Base-by-base conservation (phyloP, 768 basidiomycete genomes). In the Baorangia bicolor region DNA sequence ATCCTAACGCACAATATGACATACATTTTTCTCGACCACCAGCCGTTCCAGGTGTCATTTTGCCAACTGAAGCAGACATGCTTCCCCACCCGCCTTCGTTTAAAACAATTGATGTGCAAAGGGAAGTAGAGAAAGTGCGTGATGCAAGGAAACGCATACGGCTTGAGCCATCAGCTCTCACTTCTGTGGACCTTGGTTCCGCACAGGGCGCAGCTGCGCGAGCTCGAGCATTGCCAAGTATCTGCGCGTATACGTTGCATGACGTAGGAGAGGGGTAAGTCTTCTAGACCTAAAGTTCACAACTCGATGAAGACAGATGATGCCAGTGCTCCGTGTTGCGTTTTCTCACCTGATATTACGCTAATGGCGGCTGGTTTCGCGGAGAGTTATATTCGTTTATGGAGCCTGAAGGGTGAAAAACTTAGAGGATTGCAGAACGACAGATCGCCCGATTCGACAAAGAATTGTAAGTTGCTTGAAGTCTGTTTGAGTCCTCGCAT, bases 281-380 rank as follows among this genome's bases (percentile, higher is more conserved):
- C 31, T 39, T 48, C 33, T 20, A 21, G 20, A 42, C 38, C 34
- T 33, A 16, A 35, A 34, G 46, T 57, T 44, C 49, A 48, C 18
- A 45, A 23, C 20, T 47, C n/a, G 33, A 57, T 62, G 28, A 62
- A 51, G 31, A 49, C 48, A 53, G 48, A 47, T 62, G 27, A 49
- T 56, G 16, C 28, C 38, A 98, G 96, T 27, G 79, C 88, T 3
- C 90, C 94, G 6, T 92, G 90, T 63, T 87, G 86, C 55, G 83
- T 87, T 18, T 98, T 98, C 67, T 98, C 97, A 28, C 81, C 81
- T 38, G 97, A 99, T 71, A 88, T 88, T 0, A 89, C 95, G 9
- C 72, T 98, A 12, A 85, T 99, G 84, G 97, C 96, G 1, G 90
- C 89, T 42, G 97, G 97, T 4, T 98, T 97, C 68, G 83, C 92